These are phyloP conservation scores for Astragalus glycyphyllos DNA, from an alignment of 306 rosid genomes.

Conservation along the genomic window DNA sequence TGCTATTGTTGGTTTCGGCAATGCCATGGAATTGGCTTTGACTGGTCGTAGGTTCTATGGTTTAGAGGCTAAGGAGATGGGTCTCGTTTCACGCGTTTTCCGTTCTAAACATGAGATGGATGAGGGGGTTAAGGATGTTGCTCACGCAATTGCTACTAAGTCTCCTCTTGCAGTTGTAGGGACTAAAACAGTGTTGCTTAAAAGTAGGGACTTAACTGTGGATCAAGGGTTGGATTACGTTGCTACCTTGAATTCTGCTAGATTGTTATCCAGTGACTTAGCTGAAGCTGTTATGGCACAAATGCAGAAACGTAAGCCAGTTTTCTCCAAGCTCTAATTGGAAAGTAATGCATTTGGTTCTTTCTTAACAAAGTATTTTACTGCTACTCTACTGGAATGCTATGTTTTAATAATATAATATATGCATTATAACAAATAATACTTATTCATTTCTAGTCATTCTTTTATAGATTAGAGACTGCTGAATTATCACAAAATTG, in stretches of 20 bases:
- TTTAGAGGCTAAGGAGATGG: constrained; percentile 71
- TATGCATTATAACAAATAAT: too few relatives aligned
- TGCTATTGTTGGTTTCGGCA: constrained; percentile 71
- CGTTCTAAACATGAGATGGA: constrained; percentile 58
- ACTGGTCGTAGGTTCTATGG: constrained; percentile 80
- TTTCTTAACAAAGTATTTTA: too few relatives aligned
- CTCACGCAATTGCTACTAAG: constrained; percentile 69
- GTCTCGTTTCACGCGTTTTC: constrained; percentile 68
- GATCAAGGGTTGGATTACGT: constrained; percentile 89
- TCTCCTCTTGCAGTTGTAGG: constrained; percentile 80
- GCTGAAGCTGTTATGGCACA: constrained; percentile 64
- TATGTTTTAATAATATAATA: too few relatives aligned
- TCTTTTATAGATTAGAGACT: too few relatives aligned
- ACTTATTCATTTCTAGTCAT: too few relatives aligned
- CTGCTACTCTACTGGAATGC: too few relatives aligned
- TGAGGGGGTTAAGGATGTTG: constrained; percentile 51
- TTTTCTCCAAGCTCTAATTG: constrained; percentile 73
- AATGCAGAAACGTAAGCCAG: constrained; percentile 63
- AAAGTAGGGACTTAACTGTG: constrained; percentile 70
- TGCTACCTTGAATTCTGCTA: constrained; percentile 81
- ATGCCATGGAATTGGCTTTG: constrained; percentile 79
- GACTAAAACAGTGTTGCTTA: constrained; percentile 77
- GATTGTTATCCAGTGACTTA: constrained; percentile 67
- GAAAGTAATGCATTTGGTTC: background rate
- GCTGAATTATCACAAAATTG: too few relatives aligned